phyloP scores from a whole-genome alignment of 2,329 filamentous ascomycete genomes.

The Penicillium occitanis region DNA sequence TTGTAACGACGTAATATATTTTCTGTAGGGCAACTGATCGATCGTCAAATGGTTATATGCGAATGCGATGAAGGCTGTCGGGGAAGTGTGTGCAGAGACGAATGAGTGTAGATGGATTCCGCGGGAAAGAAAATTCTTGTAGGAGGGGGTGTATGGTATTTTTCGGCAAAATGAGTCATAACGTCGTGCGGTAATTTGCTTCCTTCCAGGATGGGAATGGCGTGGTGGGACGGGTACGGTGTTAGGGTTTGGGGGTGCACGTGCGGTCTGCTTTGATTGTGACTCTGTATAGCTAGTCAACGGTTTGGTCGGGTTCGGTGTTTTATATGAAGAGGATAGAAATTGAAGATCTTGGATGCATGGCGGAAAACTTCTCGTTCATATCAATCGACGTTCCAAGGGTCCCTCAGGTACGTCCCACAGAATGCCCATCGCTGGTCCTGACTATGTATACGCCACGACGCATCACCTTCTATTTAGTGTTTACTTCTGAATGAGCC shows the following conservation, averaged over 20 bases:
- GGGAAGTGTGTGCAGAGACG: slow-evolving; percentile 18
- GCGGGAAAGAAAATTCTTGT: slow-evolving; percentile 21
- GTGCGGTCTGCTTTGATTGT: neutral
- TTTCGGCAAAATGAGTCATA: slow-evolving; percentile 23
- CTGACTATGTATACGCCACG: neutral
- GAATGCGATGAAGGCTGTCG: slow-evolving; percentile 9
- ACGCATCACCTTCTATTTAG: neutral
- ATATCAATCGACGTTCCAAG: neutral
- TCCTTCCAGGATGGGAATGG: neutral
- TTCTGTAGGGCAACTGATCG: neutral
- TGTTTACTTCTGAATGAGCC: neutral
- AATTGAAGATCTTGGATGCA: neutral
- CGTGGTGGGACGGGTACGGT: neutral
- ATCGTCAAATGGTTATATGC: slow-evolving; percentile 17
- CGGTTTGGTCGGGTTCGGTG: neutral
- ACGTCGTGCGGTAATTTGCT: neutral
- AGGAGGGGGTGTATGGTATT: slow-evolving; percentile 20
- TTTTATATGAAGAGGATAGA: neutral
- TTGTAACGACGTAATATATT: slow-evolving; percentile 11
- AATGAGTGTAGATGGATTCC: slow-evolving; percentile 22
- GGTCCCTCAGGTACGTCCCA: neutral
- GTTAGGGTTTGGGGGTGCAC: neutral
- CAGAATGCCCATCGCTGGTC: neutral
- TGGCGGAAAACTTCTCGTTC: neutral
- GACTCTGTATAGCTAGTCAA: neutral